Conservation (phyloP, 2,329 filamentous ascomycete species). For the Colletotrichum karsti region DNA sequence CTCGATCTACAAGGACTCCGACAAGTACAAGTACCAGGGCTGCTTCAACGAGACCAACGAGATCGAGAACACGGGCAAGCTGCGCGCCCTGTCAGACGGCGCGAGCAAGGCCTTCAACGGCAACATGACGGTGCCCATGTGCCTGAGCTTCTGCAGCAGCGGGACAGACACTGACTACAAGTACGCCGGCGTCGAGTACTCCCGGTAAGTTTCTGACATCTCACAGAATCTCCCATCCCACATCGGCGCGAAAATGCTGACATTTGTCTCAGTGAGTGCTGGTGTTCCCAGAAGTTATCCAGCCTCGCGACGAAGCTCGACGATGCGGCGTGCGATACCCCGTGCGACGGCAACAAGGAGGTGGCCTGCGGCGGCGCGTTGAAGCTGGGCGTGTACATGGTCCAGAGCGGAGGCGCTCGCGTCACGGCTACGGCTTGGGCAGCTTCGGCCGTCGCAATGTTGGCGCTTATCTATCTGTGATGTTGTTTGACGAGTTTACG, state of each 20-base stretch:
- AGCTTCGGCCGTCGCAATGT: neutral
- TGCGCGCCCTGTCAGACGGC: slow-evolving; percentile 55
- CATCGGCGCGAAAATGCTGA: neutral
- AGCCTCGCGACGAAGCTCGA: slow-evolving; percentile 53
- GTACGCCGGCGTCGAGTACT: slow-evolving; percentile 65
- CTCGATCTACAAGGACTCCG: slow-evolving; percentile 44
- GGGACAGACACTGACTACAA: slow-evolving; percentile 46
- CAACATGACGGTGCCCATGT: slow-evolving; percentile 60
- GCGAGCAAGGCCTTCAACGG: slow-evolving; percentile 46
- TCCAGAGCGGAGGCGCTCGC: slow-evolving; percentile 5
- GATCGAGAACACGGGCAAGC: slow-evolving; percentile 47
- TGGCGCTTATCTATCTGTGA: neutral
- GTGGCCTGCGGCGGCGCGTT: slow-evolving; percentile 64
- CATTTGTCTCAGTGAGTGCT: slow-evolving; percentile 60
- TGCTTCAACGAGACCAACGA: slow-evolving; percentile 68
- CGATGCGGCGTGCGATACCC: slow-evolving; percentile 57
- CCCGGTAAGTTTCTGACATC: slow-evolving; percentile 42
- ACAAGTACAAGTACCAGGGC: slow-evolving; percentile 59
- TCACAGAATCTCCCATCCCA: neutral
- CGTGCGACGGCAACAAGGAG: slow-evolving; percentile 61
- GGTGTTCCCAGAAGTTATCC: slow-evolving; percentile 62
- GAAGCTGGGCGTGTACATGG: slow-evolving; percentile 54
- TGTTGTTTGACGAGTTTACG: neutral
- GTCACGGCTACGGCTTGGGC: slow-evolving; percentile 2
- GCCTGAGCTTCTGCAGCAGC: slow-evolving; percentile 58